These are phyloP conservation scores for Rhododendron molle DNA, from an alignment of 148 eudicot genomes.

Conservation along the genomic window DNA sequence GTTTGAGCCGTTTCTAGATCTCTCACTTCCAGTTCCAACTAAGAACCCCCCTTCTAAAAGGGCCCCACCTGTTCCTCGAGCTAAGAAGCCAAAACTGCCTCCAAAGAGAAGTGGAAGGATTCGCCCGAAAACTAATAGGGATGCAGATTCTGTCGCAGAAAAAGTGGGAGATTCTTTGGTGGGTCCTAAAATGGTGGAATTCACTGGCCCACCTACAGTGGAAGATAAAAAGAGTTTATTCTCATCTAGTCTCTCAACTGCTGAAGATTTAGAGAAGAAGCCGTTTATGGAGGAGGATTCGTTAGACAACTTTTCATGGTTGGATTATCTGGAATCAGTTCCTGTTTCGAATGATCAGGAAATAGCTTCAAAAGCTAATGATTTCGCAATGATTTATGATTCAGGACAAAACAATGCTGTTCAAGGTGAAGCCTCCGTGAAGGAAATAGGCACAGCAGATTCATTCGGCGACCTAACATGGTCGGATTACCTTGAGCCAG, in stretches of 20 bases:
- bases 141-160: constrained; percentile 21
- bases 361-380: constrained; percentile 13
- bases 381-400: neutral
- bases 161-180: constrained; percentile 7
- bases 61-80: constrained; percentile 31
- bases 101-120: constrained; percentile 52
- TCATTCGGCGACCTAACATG: constrained; percentile 15
- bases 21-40: constrained; percentile 80
- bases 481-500: constrained; percentile 38
- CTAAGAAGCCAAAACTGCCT: constrained; percentile 63
- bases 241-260: constrained; percentile 21
- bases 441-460: constrained; percentile 2
- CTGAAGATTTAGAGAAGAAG: constrained; percentile 12
- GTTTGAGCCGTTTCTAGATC: constrained; percentile 80
- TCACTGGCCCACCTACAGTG: constrained; percentile 16
- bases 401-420: constrained; percentile 13
- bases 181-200: constrained; percentile 23
- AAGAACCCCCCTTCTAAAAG: constrained; percentile 62
- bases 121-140: constrained; percentile 43
- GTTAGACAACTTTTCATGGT: constrained; percentile 22
- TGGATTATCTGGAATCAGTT: constrained; percentile 36
- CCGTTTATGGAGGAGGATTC: constrained; percentile 15
- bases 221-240: constrained; percentile 26
- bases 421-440: constrained; percentile 4
- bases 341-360: constrained; percentile 16